Evolutionary conservation across 306 rosid genomes (phyloP), one percentile per base, ranked within the genome.

Genomic region (Corylus avellana): DNA sequence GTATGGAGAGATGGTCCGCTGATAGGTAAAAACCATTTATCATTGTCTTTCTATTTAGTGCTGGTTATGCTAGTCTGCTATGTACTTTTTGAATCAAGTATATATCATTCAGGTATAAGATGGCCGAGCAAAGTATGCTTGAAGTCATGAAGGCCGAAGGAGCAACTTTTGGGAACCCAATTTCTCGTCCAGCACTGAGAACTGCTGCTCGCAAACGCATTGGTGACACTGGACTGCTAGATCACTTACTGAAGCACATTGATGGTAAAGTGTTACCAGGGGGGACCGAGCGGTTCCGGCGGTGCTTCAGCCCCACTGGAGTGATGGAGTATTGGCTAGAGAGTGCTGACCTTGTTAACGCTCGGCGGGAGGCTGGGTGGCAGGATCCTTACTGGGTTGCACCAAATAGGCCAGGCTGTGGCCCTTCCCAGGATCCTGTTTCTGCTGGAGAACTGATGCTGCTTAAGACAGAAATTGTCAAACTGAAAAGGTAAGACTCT

Each of bases 301-400:
- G 98, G 82, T 92, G 98, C 91, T 88, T 86, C 85, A 92, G 88
- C 87, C 73, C 90, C 64, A 72, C 82, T 5, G 98, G 98, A 70
- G 49, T 83, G 50, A 94, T 94, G 98, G 97, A 94, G 88, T 94
- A 94, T 77, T 94, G 98, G 98, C 83, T 92, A 87, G 98, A 94
- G 91, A 85, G 86, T 79, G 94, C 91, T 58, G 93, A 90, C 53
- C 85, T 94, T 78, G 87, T 57, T 50, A 63, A 82, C 44, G 70
- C 89, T 48, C 92, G 97, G 56, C 82, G 80, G 80, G 90, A 89
- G 32, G 92, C 91, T 54, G 96, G 96, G 81, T 93, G 91, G 83
- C 85, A 76, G 66, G 95, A 94, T 80, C 90, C 97, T 16, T 94
- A 71, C 81, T 92, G 97, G 97, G 49, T 85, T 84, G 96, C 97